These are phyloP conservation scores for Sarocladium strictum DNA, from an alignment of 2,329 filamentous ascomycete species.

Conservation along the genomic window DNA sequence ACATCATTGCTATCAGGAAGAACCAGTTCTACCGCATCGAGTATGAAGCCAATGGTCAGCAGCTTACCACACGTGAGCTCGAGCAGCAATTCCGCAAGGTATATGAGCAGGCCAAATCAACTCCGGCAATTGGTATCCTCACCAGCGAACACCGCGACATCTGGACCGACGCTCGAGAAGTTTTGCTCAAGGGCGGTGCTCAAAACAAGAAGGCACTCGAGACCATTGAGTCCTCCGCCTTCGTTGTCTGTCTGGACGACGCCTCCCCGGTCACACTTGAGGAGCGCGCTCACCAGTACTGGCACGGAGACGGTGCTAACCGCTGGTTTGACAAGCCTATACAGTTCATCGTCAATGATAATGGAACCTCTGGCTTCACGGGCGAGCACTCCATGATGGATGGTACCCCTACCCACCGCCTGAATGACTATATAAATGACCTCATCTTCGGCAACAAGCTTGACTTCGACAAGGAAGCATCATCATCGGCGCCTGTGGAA, in stretches of 20 bases:
- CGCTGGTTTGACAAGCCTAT: constrained; percentile 98
- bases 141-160: constrained; percentile 91
- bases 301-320: constrained; percentile 95
- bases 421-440: constrained; percentile 92
- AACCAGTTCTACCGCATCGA: constrained; percentile 95
- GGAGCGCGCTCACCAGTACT: constrained; percentile 93
- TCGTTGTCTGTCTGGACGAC: constrained; percentile 90
- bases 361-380: constrained; percentile 95
- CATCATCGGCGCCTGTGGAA: constrained; percentile 65
- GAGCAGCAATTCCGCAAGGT: constrained; percentile 84
- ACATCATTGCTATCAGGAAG: constrained; percentile 87
- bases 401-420: constrained; percentile 90
- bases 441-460: constrained; percentile 93
- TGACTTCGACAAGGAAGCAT: constrained; percentile 50
- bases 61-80: constrained; percentile 83
- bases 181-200: constrained; percentile 69
- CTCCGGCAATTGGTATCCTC: constrained; percentile 72
- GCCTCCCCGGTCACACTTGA: constrained; percentile 86
- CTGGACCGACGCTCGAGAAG: constrained; percentile 78
- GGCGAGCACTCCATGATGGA: constrained; percentile 99
- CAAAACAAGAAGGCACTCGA: constrained; percentile 73
- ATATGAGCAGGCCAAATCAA: constrained; percentile 63
- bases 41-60: constrained; percentile 74
- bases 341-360: constrained; percentile 97
- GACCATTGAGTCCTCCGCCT: constrained; percentile 81